A percentile compares a stretch with the other conserved stretches of the same genome.
Evolutionary conservation across 2,329 filamentous ascomycete species (phyloP).

Genomic region (Rhinocladiella similis): DNA sequence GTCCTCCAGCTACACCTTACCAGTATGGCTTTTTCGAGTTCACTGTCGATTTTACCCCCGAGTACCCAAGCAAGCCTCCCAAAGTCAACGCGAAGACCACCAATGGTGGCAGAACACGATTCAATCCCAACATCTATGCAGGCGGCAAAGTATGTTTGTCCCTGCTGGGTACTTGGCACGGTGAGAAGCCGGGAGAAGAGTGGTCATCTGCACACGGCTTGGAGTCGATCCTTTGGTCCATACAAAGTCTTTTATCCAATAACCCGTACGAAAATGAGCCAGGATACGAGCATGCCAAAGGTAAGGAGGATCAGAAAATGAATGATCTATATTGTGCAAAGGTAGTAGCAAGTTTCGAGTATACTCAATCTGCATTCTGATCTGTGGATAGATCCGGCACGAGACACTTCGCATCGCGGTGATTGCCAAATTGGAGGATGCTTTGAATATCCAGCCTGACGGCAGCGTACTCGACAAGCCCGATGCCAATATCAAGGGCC

Average conservation of each 20-base stretch:
- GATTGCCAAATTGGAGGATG: constrained; percentile 79
- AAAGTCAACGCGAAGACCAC: constrained; percentile 73
- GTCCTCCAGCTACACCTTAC: constrained; percentile 91
- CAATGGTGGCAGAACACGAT: constrained; percentile 82
- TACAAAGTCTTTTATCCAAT: constrained; percentile 90
- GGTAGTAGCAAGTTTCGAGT: constrained; percentile 45
- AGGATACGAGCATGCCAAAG: constrained; percentile 77
- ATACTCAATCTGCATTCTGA: not conserved
- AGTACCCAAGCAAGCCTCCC: constrained; percentile 74
- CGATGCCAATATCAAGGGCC: constrained; percentile 27
- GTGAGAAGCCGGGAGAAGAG: constrained; percentile 77
- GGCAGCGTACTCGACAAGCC: constrained; percentile 38
- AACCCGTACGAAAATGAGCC: constrained; percentile 98
- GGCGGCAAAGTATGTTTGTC: constrained; percentile 92
- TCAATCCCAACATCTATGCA: constrained; percentile 96
- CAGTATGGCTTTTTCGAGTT: constrained; percentile 98
- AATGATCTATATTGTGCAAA: constrained; percentile 78
- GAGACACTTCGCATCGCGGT: constrained; percentile 85
- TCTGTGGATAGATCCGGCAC: constrained; percentile 70
- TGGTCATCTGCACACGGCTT: constrained; percentile 96
- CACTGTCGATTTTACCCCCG: constrained; percentile 42
- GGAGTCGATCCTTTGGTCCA: constrained; percentile 90
- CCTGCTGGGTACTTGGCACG: constrained; percentile 92
- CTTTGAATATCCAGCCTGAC: constrained; percentile 64
- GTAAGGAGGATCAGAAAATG: constrained; percentile 67